Evolutionary conservation across 805 yeast genomes (phyloP).

Genomic region (Starmerella geochares): DNA sequence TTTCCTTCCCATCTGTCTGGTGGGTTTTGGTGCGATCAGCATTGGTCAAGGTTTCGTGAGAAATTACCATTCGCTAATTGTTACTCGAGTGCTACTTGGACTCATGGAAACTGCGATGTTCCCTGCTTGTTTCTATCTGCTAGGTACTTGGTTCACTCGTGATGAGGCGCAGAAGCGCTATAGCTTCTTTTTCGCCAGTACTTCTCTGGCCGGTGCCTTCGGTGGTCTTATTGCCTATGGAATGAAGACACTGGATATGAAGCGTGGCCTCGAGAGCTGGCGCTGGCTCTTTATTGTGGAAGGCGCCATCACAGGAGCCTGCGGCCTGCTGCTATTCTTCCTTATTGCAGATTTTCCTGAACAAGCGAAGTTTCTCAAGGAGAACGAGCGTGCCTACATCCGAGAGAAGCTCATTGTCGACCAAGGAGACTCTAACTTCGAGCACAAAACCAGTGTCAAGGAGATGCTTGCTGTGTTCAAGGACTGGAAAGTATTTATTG

Average conservation of each 20-base stretch:
- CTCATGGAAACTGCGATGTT: conserved; percentile 60
- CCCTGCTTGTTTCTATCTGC: conserved; percentile 58
- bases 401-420: conserved; percentile 51
- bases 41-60: conserved; percentile 57
- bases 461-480: conserved; percentile 45
- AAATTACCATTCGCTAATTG: conserved; percentile 49
- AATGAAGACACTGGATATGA: conserved; percentile 44
- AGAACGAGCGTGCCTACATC: conserved; percentile 45
- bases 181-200: conserved; percentile 57
- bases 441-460: conserved; percentile 37
- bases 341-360: conserved; percentile 65
- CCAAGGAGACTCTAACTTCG: conserved; percentile 41
- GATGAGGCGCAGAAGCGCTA: conserved; percentile 60
- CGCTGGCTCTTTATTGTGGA: conserved; percentile 49
- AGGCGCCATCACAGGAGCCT: conserved; percentile 34
- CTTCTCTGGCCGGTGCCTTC: conserved; percentile 69
- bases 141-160: conserved; percentile 47
- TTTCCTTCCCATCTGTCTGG: conserved; percentile 51
- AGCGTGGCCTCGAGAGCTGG: conserved; percentile 39
- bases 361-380: conserved; percentile 45
- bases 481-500: conserved; percentile 48
- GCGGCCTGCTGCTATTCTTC: conserved; percentile 36
- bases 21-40: conserved; percentile 53
- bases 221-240: conserved; percentile 65
- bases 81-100: conserved; percentile 60